phyloP scores from a whole-genome alignment of 345 rosid species.

The Citrus australasica region DNA sequence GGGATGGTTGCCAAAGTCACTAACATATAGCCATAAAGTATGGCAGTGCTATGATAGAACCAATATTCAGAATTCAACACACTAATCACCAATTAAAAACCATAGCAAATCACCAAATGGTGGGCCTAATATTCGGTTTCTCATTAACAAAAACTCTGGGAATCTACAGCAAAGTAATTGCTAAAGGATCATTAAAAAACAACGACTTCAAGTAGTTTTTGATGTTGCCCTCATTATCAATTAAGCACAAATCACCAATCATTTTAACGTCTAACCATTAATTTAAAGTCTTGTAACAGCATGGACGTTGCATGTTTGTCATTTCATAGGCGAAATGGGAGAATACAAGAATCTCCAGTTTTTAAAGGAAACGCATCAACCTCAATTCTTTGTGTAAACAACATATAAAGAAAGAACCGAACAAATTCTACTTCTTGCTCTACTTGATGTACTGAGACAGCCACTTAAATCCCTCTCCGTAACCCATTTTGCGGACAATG shows the following conservation, averaged over 20 bases:
- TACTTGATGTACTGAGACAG: constrained; percentile 69
- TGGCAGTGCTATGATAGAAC: not conserved
- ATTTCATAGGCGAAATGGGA: not conserved
- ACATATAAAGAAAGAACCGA: constrained; percentile 10
- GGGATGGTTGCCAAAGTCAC: not conserved
- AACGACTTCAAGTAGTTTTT: not conserved
- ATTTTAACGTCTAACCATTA: not conserved
- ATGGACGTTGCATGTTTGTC: constrained; percentile 1
- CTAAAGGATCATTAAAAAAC: not conserved
- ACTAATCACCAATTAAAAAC: not conserved
- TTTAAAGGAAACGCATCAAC: constrained; percentile 9
- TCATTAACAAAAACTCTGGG: not conserved
- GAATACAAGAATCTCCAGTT: constrained; percentile 8
- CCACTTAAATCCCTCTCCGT: constrained; percentile 79
- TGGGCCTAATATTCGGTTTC: too few relatives aligned
- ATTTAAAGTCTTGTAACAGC: not conserved
- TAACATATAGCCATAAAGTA: not conserved
- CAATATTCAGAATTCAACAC: too few relatives aligned
- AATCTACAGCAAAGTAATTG: not conserved
- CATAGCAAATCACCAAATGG: not conserved
- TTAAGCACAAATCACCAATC: not conserved
- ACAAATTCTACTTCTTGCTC: constrained; percentile 8
- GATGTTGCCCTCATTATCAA: not conserved
- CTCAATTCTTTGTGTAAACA: constrained; percentile 19
- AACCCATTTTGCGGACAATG: constrained; percentile 77